These are phyloP conservation scores for Plasmopara halstedii DNA, from an alignment of 352 stramenopile species.

Conservation along the genomic window DNA sequence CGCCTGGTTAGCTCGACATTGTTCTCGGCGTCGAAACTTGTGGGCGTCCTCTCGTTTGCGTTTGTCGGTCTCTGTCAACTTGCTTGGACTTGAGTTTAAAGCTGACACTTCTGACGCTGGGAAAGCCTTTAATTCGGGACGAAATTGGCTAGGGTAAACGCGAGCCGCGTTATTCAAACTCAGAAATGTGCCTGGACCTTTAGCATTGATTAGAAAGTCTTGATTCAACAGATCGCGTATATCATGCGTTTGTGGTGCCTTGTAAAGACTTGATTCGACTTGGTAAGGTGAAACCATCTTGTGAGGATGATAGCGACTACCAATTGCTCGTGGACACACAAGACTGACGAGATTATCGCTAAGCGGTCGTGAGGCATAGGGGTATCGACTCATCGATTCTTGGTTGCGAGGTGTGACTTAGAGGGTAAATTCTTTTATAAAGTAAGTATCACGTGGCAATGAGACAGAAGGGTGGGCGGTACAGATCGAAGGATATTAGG, in stretches of 20 bases:
- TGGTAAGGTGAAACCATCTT: not conserved
- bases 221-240: not conserved
- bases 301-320: not conserved
- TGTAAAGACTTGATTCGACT: not conserved
- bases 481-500: slow-evolving; percentile 3
- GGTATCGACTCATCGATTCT: slow-evolving; percentile 5
- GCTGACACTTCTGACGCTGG: not conserved
- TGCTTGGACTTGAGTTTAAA: not conserved
- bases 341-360: slow-evolving; percentile 4
- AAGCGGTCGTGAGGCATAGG: not conserved
- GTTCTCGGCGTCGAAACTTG: slow-evolving; percentile 7
- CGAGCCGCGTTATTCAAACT: not conserved
- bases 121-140: not conserved
- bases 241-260: not conserved
- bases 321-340: not conserved
- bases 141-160: not conserved
- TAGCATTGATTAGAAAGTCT: not conserved
- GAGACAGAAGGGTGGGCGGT: slow-evolving; percentile 3
- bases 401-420: slow-evolving; percentile 1
- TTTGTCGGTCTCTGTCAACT: slow-evolving; percentile 2
- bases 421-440: slow-evolving; percentile 5
- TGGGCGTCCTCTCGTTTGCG: not conserved
- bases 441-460: slow-evolving; percentile 1
- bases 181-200: not conserved
- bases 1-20: slow-evolving; percentile 24